Evolutionary conservation across 495 filamentous ascomycete species (phyloP).

Genomic region (Lindgomyces ingoldianus): DNA sequence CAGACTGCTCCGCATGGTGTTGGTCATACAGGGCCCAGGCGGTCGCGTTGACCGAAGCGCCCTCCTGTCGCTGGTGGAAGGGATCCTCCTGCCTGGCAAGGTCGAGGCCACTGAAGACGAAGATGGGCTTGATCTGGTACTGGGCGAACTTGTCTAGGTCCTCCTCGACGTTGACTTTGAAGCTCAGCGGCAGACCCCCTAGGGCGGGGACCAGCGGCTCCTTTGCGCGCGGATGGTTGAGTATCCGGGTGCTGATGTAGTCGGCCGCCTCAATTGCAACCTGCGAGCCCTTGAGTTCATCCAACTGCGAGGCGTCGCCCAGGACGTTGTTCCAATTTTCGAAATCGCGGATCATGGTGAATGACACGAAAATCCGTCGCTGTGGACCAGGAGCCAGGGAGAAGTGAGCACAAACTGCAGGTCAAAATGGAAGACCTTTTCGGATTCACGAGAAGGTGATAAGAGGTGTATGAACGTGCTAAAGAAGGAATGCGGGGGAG

Average conservation of each 20-base stretch:
- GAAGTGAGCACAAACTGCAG: neutral
- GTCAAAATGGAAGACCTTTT: neutral
- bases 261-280: conserved; percentile 88
- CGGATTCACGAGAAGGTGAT: neutral
- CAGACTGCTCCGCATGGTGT: conserved; percentile 73
- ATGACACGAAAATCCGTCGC: conserved; percentile 6
- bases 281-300: conserved; percentile 66
- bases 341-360: conserved; percentile 57
- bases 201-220: conserved; percentile 89
- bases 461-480: neutral
- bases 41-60: conserved; percentile 42
- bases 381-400: neutral
- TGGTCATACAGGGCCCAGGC: conserved; percentile 90
- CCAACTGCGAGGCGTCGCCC: conserved; percentile 58
- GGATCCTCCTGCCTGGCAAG: conserved; percentile 68
- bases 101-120: conserved; percentile 87
- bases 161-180: conserved; percentile 67
- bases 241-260: conserved; percentile 71
- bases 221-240: conserved; percentile 64
- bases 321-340: conserved; percentile 58
- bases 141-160: conserved; percentile 70
- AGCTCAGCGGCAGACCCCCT: conserved; percentile 81
- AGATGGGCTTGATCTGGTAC: conserved; percentile 67
- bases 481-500: neutral
- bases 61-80: conserved; percentile 51